Evolutionary conservation across 805 yeast species (phyloP).

Genomic region (Schwanniomyces pseudopolymorphus): DNA sequence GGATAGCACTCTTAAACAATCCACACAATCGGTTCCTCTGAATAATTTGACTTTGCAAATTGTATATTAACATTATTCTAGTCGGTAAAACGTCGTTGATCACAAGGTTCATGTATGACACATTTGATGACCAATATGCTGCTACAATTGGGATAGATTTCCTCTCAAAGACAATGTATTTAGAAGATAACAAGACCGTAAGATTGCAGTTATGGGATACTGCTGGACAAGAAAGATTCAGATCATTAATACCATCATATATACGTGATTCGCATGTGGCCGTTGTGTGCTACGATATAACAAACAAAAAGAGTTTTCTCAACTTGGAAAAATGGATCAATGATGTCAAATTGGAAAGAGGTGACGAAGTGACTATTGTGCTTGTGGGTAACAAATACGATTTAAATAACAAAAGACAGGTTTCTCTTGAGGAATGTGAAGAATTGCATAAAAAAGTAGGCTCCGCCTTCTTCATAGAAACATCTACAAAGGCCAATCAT

Average conservation of each 20-base stretch:
- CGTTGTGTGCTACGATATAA: slow-evolving; percentile 90
- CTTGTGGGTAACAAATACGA: slow-evolving; percentile 92
- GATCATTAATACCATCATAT: slow-evolving; percentile 92
- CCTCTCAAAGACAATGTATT: slow-evolving; percentile 88
- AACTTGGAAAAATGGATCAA: slow-evolving; percentile 89
- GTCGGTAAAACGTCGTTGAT: slow-evolving; percentile 96
- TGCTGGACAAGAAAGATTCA: slow-evolving; percentile 94
- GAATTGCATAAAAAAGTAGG: slow-evolving; percentile 67
- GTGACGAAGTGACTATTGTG: slow-evolving; percentile 83
- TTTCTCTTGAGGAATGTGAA: slow-evolving; percentile 82
- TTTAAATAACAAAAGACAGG: slow-evolving; percentile 76
- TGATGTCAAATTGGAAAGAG: slow-evolving; percentile 91
- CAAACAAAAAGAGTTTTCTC: slow-evolving; percentile 80
- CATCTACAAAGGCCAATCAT: slow-evolving; percentile 92
- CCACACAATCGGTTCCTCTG: too few relatives aligned
- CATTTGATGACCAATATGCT: slow-evolving; percentile 92
- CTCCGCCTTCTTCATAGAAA: slow-evolving; percentile 82
- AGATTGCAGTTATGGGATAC: slow-evolving; percentile 97
- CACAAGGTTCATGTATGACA: slow-evolving; percentile 97
- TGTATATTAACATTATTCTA: slow-evolving; percentile 9
- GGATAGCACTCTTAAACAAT: too few relatives aligned
- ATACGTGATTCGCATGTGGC: slow-evolving; percentile 98
- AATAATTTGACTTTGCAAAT: too few relatives aligned
- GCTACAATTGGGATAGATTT: slow-evolving; percentile 98
- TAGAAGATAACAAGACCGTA: slow-evolving; percentile 88